Percentiles rank a stretch among this genome's conserved stretches.
Conservation (phyloP, 345 rosid genomes). For the Orychophragmus violaceus region DNA sequence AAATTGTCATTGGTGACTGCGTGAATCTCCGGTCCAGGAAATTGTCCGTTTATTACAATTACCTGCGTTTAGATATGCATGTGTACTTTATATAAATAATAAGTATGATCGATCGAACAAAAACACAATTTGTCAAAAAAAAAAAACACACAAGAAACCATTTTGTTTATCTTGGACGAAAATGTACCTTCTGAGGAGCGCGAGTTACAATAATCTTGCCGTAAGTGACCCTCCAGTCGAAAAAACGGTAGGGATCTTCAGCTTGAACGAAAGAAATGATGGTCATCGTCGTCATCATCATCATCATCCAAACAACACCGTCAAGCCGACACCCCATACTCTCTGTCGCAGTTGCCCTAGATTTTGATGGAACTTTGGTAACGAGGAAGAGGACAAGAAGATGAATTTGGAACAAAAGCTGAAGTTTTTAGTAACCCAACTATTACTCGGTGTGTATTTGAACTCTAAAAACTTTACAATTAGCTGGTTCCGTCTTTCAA, state of each 20-base stretch:
- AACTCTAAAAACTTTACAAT: constrained; percentile 10
- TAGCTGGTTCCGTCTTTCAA: constrained; percentile 13
- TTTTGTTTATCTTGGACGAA: too few species aligned
- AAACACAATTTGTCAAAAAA: too few species aligned
- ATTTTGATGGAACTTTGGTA: background rate
- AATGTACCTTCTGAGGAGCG: constrained; percentile 39
- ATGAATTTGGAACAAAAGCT: background rate
- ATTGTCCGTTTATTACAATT: constrained; percentile 82
- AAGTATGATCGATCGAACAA: too few species aligned
- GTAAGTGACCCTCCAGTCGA: constrained; percentile 67
- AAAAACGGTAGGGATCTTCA: constrained; percentile 58
- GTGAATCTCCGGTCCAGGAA: constrained; percentile 89
- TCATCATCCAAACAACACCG: background rate
- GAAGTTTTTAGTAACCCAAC: background rate
- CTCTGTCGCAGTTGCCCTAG: background rate
- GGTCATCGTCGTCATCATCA: background rate
- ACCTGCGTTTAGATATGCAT: constrained; percentile 38
- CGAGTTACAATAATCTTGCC: constrained; percentile 60
- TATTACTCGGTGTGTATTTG: constrained; percentile 17
- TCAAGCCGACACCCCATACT: constrained; percentile 2
- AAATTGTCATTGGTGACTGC: constrained; percentile 79
- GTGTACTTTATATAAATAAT: background rate
- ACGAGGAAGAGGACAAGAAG: background rate
- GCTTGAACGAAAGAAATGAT: constrained; percentile 28
- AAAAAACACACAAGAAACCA: too few species aligned